phyloP scores from a whole-genome alignment of 306 rosid species.

The Aeschynomene evenia region DNA sequence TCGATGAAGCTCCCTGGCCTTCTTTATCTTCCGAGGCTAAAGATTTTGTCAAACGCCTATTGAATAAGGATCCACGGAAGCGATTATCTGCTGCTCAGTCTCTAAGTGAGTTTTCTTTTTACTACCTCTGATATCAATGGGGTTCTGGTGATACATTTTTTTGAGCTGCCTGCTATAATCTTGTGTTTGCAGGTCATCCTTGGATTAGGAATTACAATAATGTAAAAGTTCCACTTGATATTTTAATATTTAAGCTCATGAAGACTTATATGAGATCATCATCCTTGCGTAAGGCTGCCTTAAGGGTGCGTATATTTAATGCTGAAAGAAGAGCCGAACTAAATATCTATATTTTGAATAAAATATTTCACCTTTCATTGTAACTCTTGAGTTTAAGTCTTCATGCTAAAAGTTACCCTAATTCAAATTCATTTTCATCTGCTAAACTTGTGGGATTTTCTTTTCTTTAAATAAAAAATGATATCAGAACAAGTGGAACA shows the following conservation, averaged over 20 bases:
- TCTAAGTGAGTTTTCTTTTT: conserved; percentile 58
- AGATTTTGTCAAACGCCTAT: conserved; percentile 89
- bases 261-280: conserved; percentile 84
- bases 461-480: not conserved
- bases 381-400: not conserved
- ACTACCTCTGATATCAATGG: conserved; percentile 8
- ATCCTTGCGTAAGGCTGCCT: conserved; percentile 96
- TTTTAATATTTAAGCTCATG: conserved; percentile 81
- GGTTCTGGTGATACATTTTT: conserved; percentile 26
- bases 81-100: conserved; percentile 98
- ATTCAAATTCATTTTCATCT: not conserved
- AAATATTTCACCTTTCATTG: conserved; percentile 23
- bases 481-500: not conserved
- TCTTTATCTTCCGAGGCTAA: conserved; percentile 76
- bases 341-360: conserved; percentile 11
- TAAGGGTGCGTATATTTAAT: conserved; percentile 67
- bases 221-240: conserved; percentile 80
- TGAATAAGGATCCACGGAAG: conserved; percentile 91
- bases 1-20: conserved; percentile 98
- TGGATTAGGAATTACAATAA: conserved; percentile 76
- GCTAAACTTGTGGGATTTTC: not conserved
- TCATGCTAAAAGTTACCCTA: not conserved
- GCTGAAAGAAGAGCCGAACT: conserved; percentile 14
- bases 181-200: conserved; percentile 83
- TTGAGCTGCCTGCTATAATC: conserved; percentile 26